Conservation (phyloP, 768 basidiomycete species). For the Phanerodontia chrysosporium region DNA sequence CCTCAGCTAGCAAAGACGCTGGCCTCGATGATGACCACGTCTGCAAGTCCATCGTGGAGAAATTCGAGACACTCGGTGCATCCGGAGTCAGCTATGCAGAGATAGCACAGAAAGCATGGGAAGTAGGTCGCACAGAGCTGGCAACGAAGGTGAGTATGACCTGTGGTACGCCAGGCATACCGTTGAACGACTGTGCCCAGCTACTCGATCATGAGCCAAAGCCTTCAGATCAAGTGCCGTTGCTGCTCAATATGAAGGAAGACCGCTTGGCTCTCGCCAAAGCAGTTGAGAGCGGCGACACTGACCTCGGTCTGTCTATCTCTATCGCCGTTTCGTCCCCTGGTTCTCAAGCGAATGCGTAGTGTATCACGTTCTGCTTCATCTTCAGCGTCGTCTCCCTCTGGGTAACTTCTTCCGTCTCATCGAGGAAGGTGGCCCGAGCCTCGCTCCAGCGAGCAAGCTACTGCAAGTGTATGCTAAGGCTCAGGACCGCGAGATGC, state of each 20-base stretch:
- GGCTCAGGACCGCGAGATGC: conserved; percentile 86
- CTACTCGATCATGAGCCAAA: conserved; percentile 87
- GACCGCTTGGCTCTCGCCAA: conserved; percentile 83
- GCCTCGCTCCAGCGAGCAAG: conserved; percentile 68
- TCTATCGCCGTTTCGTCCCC: neutral
- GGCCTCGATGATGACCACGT: conserved; percentile 72
- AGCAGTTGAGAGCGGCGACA: conserved; percentile 92
- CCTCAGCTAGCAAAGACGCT: conserved; percentile 46
- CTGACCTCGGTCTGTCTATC: conserved; percentile 71
- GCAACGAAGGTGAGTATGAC: conserved; percentile 68
- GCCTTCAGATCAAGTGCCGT: conserved; percentile 89
- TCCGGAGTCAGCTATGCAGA: conserved; percentile 88
- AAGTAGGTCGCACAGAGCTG: conserved; percentile 71
- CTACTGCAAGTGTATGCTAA: conserved; percentile 87
- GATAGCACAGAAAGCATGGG: conserved; percentile 92
- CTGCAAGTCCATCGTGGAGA: conserved; percentile 81
- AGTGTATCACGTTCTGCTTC: conserved; percentile 94
- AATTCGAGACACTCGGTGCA: conserved; percentile 79
- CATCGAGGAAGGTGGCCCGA: conserved; percentile 84
- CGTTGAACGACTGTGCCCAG: conserved; percentile 31
- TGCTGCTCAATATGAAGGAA: conserved; percentile 93
- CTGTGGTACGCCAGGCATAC: neutral
- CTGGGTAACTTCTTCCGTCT: conserved; percentile 93
- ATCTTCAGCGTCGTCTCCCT: conserved; percentile 76
- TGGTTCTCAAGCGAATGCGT: neutral